These are phyloP conservation scores for Lagenidium sp. DNA, from an alignment of 352 stramenopile species.

Conservation along the genomic window DNA sequence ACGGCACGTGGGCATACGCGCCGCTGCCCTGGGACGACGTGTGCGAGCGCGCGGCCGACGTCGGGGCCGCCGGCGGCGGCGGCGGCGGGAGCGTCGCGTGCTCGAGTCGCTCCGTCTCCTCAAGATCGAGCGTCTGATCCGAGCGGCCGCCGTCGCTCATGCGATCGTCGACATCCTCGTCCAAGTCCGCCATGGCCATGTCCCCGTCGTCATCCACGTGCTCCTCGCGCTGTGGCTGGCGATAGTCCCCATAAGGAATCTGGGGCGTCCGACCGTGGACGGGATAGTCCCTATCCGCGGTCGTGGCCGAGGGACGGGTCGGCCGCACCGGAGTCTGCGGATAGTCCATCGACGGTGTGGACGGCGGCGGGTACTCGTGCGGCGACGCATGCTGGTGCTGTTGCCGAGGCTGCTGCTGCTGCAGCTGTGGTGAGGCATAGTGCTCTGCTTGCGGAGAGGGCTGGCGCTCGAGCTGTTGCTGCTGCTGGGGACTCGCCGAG, in stretches of 20 bases:
- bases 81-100: conserved; percentile 4
- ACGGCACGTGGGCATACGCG: conserved; percentile 16
- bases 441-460: neutral
- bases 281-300: no score
- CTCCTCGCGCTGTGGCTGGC: conserved; percentile 18
- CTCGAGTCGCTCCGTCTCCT: conserved; percentile 19
- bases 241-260: conserved; percentile 12
- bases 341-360: no score
- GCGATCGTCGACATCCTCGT: conserved; percentile 22
- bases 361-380: conserved; percentile 1
- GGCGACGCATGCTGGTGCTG: neutral
- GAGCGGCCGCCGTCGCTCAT: conserved; percentile 34
- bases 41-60: neutral
- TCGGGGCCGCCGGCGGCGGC: conserved; percentile 1
- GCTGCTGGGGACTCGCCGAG: no score
- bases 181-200: conserved; percentile 1
- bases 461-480: neutral
- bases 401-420: neutral
- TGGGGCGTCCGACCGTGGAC: conserved; percentile 6
- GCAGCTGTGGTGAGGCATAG: neutral
- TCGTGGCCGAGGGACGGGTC: neutral
- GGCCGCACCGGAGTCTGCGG: conserved; percentile 1
- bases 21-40: neutral
- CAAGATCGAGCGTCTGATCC: conserved; percentile 27
- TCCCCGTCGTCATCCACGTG: conserved; percentile 9